Percentiles rank a stretch among this genome's conserved stretches.
Evolutionary conservation across 768 basidiomycete genomes (phyloP).

Genomic region (Lyophyllum atratum): DNA sequence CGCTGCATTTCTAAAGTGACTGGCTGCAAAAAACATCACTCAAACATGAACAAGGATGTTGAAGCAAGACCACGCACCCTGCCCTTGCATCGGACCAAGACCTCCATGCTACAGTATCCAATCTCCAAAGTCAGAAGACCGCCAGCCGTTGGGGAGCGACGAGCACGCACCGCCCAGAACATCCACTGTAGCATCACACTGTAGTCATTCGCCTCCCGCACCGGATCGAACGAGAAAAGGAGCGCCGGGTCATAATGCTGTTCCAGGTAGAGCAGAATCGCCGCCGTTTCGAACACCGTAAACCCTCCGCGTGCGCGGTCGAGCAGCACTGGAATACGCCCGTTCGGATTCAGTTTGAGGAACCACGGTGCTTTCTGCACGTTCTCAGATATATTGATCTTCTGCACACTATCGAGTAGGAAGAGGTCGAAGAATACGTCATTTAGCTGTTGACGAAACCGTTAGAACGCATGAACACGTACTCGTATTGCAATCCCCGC

Average conservation of each 20-base stretch:
- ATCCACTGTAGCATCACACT: conserved; percentile 49
- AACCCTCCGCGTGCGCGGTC: conserved; percentile 30
- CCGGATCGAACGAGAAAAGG: conserved; percentile 40
- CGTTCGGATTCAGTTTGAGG: conserved; percentile 40
- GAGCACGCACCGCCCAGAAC: conserved; percentile 36
- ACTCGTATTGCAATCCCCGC: conserved; percentile 42
- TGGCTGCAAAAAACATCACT: conserved; percentile 5
- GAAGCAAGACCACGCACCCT: conserved; percentile 9
- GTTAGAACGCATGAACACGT: not conserved
- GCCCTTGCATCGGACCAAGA: conserved; percentile 22
- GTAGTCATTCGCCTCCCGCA: conserved; percentile 27
- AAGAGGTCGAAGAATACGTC: not conserved
- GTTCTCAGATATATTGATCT: conserved; percentile 19
- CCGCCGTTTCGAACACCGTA: conserved; percentile 42
- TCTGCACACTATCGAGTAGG: conserved; percentile 11
- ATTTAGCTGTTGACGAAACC: not conserved
- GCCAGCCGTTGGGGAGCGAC: not conserved
- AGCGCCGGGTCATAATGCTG: conserved; percentile 44
- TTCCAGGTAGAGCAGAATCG: conserved; percentile 46
- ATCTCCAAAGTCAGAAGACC: not conserved
- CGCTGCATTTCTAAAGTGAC: conserved; percentile 14
- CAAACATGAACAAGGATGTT: not conserved
- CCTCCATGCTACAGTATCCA: conserved; percentile 14
- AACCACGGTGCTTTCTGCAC: conserved; percentile 35
- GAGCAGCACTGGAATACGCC: conserved; percentile 40